These are phyloP conservation scores for Curvularia sp. DNA, from an alignment of 2,329 filamentous ascomycete genomes.

Conservation along the genomic window DNA sequence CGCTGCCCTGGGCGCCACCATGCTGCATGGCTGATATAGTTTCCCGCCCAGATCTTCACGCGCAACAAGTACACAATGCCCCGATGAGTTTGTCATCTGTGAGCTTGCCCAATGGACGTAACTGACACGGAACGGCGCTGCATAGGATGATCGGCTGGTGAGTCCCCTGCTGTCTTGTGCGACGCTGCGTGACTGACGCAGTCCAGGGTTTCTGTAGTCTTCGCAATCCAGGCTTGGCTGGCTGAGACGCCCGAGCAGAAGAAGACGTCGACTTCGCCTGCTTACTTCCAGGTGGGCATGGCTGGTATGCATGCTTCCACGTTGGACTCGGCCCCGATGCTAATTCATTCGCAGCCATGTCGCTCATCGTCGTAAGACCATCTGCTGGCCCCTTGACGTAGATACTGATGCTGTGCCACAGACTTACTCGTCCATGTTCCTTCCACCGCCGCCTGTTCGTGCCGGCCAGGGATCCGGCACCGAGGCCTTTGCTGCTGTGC, in stretches of 20 bases:
- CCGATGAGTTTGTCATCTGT: constrained; percentile 6
- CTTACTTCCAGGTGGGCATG: constrained; percentile 79
- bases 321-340: neutral
- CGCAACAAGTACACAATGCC: constrained; percentile 72
- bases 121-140: constrained; percentile 29
- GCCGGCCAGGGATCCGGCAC: constrained; percentile 53
- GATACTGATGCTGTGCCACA: constrained; percentile 27
- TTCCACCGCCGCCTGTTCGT: constrained; percentile 60
- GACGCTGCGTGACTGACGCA: constrained; percentile 22
- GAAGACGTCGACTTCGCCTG: constrained; percentile 72
- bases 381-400: neutral
- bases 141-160: constrained; percentile 70
- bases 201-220: constrained; percentile 73
- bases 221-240: constrained; percentile 78
- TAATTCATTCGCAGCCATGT: constrained; percentile 49
- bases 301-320: constrained; percentile 65
- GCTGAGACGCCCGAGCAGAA: constrained; percentile 73
- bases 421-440: constrained; percentile 70
- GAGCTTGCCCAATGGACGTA: constrained; percentile 11
- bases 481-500: constrained; percentile 58
- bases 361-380: constrained; percentile 55
- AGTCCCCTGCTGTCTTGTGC: constrained; percentile 28
- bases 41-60: constrained; percentile 74
- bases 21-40: constrained; percentile 40
- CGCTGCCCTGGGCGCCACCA: constrained; percentile 14